These are phyloP conservation scores for Diplocarpon mali DNA, from an alignment of 2,329 filamentous ascomycete genomes.

Conservation along the genomic window DNA sequence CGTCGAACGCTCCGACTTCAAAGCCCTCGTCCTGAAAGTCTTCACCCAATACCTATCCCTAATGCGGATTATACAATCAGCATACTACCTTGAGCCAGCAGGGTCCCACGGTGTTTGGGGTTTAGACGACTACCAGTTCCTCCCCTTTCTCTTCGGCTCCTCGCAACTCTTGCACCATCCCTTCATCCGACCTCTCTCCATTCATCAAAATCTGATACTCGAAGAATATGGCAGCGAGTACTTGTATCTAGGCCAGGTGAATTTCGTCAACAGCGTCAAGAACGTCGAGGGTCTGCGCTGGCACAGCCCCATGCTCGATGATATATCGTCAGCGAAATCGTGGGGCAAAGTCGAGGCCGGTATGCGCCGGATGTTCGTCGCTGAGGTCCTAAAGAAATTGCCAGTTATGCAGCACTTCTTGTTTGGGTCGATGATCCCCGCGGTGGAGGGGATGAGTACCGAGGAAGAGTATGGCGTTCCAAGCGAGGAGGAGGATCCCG, in stretches of 20 bases:
- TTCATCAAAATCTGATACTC: conserved; percentile 78
- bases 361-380: conserved; percentile 94
- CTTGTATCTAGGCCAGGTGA: conserved; percentile 84
- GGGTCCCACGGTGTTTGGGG: conserved; percentile 98
- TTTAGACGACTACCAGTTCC: conserved; percentile 92
- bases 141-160: conserved; percentile 90
- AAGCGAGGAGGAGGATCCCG: conserved; percentile 38
- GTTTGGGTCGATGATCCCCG: conserved; percentile 77
- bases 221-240: conserved; percentile 80
- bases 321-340: conserved; percentile 80
- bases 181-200: conserved; percentile 66
- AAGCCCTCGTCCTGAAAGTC: conserved; percentile 61
- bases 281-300: conserved; percentile 88
- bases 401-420: conserved; percentile 99
- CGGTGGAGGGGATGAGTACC: conserved; percentile 69
- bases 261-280: conserved; percentile 93
- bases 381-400: conserved; percentile 83
- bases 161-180: conserved; percentile 79
- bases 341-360: conserved; percentile 91
- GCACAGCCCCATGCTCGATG: conserved; percentile 97
- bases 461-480: conserved; percentile 40
- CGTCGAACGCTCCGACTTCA: conserved; percentile 56
- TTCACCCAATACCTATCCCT: conserved; percentile 74
- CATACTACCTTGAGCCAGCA: conserved; percentile 94
- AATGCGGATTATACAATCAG: conserved; percentile 80